A percentile compares a stretch with the other conserved stretches of the same genome.
These are phyloP conservation scores for Perilla frutescens DNA, from an alignment of 257 asterid genomes.

Conservation along the genomic window DNA sequence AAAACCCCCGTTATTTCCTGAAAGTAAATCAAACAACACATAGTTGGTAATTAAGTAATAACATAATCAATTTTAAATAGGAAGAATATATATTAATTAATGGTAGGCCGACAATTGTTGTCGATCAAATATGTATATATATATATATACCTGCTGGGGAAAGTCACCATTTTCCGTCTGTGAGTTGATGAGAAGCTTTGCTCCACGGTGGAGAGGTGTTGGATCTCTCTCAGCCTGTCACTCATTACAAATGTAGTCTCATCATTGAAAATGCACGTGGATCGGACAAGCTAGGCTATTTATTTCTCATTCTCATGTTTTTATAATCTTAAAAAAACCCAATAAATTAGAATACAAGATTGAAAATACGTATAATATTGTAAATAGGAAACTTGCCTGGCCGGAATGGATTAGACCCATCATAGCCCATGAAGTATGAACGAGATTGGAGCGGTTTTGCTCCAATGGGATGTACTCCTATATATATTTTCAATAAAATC, in stretches of 20 bases:
- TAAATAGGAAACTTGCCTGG: background rate
- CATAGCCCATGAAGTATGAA: conserved; percentile 20
- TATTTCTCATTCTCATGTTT: background rate
- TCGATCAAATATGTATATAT: no score
- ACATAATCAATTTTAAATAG: no score
- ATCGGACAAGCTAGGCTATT: no score
- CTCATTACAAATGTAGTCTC: background rate
- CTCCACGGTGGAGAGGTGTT: background rate
- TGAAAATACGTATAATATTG: no score
- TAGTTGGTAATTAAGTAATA: no score
- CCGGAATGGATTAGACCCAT: background rate
- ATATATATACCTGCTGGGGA: conserved; percentile 14
- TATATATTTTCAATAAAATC: background rate
- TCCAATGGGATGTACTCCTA: conserved; percentile 19
- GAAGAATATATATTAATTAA: no score
- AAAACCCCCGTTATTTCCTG: conserved; percentile 6
- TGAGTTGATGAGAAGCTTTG: conserved; percentile 5
- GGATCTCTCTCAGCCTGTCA: conserved; percentile 21
- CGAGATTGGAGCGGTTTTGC: background rate
- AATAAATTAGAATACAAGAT: background rate
- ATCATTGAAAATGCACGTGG: no score
- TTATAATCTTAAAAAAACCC: background rate
- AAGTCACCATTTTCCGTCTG: conserved; percentile 23
- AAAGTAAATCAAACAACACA: background rate
- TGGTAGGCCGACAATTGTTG: no score